A percentile compares a stretch with the other conserved stretches of the same genome.
Evolutionary conservation across 2,329 filamentous ascomycete genomes (phyloP).

Genomic region (Ophiostoma piceae): DNA sequence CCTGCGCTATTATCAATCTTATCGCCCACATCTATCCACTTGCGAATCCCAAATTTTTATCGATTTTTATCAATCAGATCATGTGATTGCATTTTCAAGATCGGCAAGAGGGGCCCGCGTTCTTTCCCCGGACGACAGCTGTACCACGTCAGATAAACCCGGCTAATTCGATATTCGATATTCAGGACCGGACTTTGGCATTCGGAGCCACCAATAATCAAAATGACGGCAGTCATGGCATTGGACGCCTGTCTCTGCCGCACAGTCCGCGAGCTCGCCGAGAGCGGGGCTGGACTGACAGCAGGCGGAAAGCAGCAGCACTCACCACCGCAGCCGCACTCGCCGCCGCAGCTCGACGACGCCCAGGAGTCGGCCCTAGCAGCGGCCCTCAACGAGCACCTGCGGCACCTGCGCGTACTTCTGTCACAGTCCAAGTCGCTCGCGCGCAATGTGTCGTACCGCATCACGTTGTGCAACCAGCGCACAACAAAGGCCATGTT

Average conservation of each 20-base stretch:
- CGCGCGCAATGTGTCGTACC: slow-evolving; percentile 33
- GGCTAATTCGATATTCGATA: not conserved
- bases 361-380: slow-evolving; percentile 12
- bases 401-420: slow-evolving; percentile 22
- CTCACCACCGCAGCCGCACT: not conserved
- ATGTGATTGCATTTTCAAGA: slow-evolving; percentile 10
- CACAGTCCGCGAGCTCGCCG: slow-evolving; percentile 7
- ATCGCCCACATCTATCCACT: not conserved
- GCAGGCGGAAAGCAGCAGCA: not conserved
- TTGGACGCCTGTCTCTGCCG: slow-evolving; percentile 12
- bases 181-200: too few relatives aligned
- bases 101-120: not conserved
- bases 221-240: not conserved
- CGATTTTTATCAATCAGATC: slow-evolving; percentile 11
- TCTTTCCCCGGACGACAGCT: not conserved
- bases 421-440: slow-evolving; percentile 32
- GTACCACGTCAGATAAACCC: not conserved
- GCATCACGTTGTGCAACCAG: slow-evolving; percentile 33
- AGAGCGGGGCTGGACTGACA: not conserved
- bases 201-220: not conserved
- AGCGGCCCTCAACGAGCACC: not conserved
- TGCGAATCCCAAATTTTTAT: not conserved
- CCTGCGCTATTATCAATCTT: slow-evolving; percentile 16
- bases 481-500: slow-evolving; percentile 33
- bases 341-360: not conserved